Evolutionary conservation across 164 flowering plant species (phyloP).

Genomic region (Vitis rupestris): DNA sequence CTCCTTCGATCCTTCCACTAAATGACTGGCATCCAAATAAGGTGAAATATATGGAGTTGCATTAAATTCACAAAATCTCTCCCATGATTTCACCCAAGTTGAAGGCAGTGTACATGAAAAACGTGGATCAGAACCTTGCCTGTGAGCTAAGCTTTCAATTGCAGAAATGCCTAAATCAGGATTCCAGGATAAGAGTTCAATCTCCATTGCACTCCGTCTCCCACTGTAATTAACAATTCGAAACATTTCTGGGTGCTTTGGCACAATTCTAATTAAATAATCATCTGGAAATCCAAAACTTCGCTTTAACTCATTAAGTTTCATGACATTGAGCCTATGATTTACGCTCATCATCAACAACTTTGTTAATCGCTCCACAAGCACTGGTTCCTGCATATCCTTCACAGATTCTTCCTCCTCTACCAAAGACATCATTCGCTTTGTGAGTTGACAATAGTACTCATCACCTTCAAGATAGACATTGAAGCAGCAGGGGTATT

Average conservation of each 20-base stretch:
- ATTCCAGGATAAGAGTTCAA: conserved; percentile 73
- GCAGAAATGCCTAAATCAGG: conserved; percentile 65
- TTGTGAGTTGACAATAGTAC: conserved; percentile 61
- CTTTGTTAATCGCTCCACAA: conserved; percentile 62
- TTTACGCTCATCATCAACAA: conserved; percentile 70
- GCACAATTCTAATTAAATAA: conserved; percentile 68
- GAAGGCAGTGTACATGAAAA: conserved; percentile 73
- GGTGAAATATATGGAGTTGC: conserved; percentile 81
- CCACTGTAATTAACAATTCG: conserved; percentile 61
- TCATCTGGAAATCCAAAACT: conserved; percentile 90
- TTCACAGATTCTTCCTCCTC: conserved; percentile 76
- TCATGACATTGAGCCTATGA: conserved; percentile 67
- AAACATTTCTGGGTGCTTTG: conserved; percentile 73
- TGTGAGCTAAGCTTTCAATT: conserved; percentile 47
- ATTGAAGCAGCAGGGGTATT: conserved; percentile 90
- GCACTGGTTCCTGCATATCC: conserved; percentile 55
- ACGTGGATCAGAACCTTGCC: conserved; percentile 43
- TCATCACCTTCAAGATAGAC: conserved; percentile 47
- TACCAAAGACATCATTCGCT: conserved; percentile 69
- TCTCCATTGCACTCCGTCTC: conserved; percentile 72
- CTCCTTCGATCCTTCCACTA: conserved; percentile 67
- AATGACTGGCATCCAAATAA: conserved; percentile 35
- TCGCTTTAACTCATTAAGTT: conserved; percentile 72
- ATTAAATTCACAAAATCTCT: conserved; percentile 72
- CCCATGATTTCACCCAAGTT: conserved; percentile 75